A percentile compares a stretch with the other conserved stretches of the same genome.
phyloP scores from a whole-genome alignment of 2,329 filamentous ascomycete genomes.

The Aspergillus terreus region DNA sequence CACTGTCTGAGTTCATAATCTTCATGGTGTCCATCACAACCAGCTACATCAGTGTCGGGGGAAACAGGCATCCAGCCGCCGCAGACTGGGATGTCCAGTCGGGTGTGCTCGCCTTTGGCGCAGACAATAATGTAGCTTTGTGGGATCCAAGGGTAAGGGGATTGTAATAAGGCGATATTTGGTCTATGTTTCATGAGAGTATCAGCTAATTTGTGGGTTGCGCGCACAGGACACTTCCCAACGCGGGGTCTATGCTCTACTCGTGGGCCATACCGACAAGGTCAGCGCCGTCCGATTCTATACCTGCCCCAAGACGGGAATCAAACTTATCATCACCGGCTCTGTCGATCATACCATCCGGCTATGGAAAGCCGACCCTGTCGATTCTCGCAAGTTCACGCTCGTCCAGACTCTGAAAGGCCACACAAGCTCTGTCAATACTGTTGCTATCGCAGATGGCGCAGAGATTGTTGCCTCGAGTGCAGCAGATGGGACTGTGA shows the following conservation, averaged over 20 bases:
- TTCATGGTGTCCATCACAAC: constrained; percentile 38
- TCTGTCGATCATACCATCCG: constrained; percentile 75
- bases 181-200: not conserved
- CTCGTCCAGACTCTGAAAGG: constrained; percentile 53
- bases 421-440: constrained; percentile 73
- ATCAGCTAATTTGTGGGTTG: constrained; percentile 8
- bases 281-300: constrained; percentile 85
- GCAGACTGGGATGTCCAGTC: constrained; percentile 76
- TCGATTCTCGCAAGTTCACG: constrained; percentile 32
- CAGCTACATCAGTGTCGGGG: constrained; percentile 69
- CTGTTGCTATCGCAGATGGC: constrained; percentile 47
- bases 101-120: constrained; percentile 79
- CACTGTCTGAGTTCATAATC: not conserved
- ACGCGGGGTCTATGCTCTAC: constrained; percentile 61
- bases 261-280: constrained; percentile 71
- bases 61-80: constrained; percentile 82
- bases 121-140: constrained; percentile 81
- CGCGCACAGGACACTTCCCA: constrained; percentile 42
- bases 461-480: constrained; percentile 54
- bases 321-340: constrained; percentile 68
- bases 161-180: not conserved
- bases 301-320: constrained; percentile 46
- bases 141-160: constrained; percentile 73
- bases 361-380: constrained; percentile 50
- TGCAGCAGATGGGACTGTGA: constrained; percentile 60